Evolutionary conservation across 352 stramenopile species (phyloP), one percentile per base, ranked within the genome.

Genomic region (Pythium oligandrum): DNA sequence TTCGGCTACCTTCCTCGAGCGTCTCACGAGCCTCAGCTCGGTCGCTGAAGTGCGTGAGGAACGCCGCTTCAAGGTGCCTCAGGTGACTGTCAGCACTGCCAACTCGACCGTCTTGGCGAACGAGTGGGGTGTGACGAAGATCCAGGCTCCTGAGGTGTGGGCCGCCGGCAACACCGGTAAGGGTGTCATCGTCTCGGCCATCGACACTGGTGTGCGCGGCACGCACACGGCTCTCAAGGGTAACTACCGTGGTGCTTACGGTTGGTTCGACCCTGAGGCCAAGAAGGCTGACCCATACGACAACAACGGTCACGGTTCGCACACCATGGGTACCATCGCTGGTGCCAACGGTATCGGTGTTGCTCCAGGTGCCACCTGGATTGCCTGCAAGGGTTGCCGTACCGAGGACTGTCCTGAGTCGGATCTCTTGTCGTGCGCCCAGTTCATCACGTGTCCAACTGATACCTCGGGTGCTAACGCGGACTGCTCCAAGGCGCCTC

Each of bases 91-190:
- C 26, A 40, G 40, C 17, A 37, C 44, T n/a, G n/a, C 32, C 44
- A 6, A 60, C 54, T 47, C 54, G 4, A 48, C 50, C 9, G 51
- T 49, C 6, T 33, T 38, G 6, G 12, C 39, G 2, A 40, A 30
- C 31, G 49, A 68, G 42, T 69, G 61, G 61, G 58, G 58, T 9
- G 42, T 59, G 17, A 31, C 26, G 17, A 57, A 63, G 34, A 65
- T 69, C 39, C 3, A 36, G 12, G 61, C 61, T 12, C 48, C 56
- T 3, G 30, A 43, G 11, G 47, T 63, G 6, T 69, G 61, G 61
- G 53, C 45, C 30, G 26, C 11, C 8, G 48, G 26, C 36, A 62
- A 61, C 50, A 43, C 6, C 5, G 61, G 55, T 26, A 36, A 50
- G 30, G 61, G 49, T 26, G 50, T 63, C 10, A 40, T 68, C 50